Conservation (phyloP, 2,329 filamentous ascomycete species). For the Hypoxylon rubiginosum region DNA sequence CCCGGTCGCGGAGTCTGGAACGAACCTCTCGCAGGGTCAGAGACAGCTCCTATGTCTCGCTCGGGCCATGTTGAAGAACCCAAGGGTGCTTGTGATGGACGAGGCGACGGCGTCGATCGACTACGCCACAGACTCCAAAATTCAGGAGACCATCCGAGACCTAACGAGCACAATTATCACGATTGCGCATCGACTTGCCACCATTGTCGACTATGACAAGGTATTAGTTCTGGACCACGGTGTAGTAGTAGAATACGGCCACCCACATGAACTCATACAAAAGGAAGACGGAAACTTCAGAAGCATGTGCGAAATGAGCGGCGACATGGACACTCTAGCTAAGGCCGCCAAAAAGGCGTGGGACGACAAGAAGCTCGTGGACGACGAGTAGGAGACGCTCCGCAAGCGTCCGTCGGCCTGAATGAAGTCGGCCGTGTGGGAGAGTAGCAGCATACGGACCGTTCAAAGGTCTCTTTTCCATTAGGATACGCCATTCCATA, state of each 20-base stretch:
- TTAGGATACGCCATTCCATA: constrained; percentile 13
- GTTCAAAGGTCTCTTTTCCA: not conserved
- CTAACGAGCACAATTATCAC: constrained; percentile 94
- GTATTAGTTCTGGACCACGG: constrained; percentile 95
- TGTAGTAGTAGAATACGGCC: constrained; percentile 87
- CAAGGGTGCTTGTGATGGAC: constrained; percentile 98
- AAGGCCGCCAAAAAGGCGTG: constrained; percentile 69
- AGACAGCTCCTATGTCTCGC: constrained; percentile 94
- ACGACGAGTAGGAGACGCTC: constrained; percentile 52
- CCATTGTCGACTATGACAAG: constrained; percentile 98
- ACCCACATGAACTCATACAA: constrained; percentile 84
- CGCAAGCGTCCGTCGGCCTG: constrained; percentile 7
- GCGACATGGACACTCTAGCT: constrained; percentile 65
- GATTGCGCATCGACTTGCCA: constrained; percentile 94
- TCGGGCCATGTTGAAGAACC: constrained; percentile 89
- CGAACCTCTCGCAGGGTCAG: constrained; percentile 95
- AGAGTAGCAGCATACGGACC: too few relatives aligned
- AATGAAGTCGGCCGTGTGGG: not conserved
- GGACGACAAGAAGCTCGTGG: constrained; percentile 56
- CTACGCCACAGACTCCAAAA: constrained; percentile 94
- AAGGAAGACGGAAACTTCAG: constrained; percentile 75
- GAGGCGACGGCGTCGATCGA: constrained; percentile 98
- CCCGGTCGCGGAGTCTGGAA: constrained; percentile 87
- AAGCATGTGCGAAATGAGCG: constrained; percentile 75
- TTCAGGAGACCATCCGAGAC: constrained; percentile 96